Conservation (phyloP, 768 basidiomycete genomes). For the Termitomyces sp. region DNA sequence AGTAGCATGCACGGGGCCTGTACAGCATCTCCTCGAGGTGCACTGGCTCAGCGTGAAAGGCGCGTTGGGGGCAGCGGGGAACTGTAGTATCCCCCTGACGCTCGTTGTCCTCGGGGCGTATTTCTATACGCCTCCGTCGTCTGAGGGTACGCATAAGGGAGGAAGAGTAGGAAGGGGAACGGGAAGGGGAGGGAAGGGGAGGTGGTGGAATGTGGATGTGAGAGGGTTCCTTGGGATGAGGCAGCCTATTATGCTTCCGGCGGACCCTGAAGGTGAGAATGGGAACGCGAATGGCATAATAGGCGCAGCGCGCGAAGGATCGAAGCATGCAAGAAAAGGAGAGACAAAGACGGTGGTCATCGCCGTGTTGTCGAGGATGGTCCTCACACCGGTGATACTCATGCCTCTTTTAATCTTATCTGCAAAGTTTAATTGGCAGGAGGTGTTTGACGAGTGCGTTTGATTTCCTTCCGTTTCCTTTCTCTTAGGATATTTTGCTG, state of each 20-base stretch:
- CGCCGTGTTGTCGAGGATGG: constrained; percentile 82
- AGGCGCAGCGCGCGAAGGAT: background rate
- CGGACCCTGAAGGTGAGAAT: background rate
- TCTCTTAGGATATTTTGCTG: constrained; percentile 6
- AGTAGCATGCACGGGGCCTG: constrained; percentile 72
- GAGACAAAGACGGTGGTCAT: constrained; percentile 85
- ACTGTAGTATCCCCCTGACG: too few relatives aligned
- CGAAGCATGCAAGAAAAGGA: background rate
- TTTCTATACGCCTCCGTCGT: constrained; percentile 53
- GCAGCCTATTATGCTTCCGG: constrained; percentile 11
- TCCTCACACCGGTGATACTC: constrained; percentile 76
- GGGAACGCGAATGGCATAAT: constrained; percentile 7
- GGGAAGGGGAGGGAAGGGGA: constrained; percentile 6
- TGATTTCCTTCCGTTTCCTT: background rate
- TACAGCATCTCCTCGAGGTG: constrained; percentile 69
- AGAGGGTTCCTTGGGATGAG: constrained; percentile 41
- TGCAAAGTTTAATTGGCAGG: constrained; percentile 55
- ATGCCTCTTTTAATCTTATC: constrained; percentile 73
- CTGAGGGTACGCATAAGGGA: constrained; percentile 5
- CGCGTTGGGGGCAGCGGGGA: constrained; percentile 65
- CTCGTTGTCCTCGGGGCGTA: constrained; percentile 92
- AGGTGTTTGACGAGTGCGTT: constrained; percentile 76
- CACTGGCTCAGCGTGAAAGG: constrained; percentile 67
- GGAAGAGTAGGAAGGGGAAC: background rate
- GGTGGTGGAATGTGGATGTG: constrained; percentile 27